Conservation (phyloP, 805 yeast genomes). For the Kockiozyma suomiensis region DNA sequence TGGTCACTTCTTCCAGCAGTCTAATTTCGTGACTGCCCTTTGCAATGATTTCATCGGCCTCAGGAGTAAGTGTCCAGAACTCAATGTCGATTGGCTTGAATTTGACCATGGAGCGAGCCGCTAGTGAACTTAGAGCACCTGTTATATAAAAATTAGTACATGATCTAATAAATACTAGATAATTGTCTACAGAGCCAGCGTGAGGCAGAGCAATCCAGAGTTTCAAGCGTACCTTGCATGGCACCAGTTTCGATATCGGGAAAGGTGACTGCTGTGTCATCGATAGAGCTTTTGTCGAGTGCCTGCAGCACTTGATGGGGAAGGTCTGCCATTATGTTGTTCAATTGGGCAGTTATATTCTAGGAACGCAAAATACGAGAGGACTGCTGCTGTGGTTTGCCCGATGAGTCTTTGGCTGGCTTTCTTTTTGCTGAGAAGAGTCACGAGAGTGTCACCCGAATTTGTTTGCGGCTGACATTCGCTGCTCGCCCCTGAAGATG, state of each 20-base stretch:
- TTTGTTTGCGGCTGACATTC: not conserved
- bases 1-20: conserved; percentile 70
- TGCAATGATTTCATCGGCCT: conserved; percentile 75
- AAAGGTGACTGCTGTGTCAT: conserved; percentile 69
- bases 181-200: not conserved
- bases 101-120: conserved; percentile 78
- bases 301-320: conserved; percentile 55
- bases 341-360: not conserved
- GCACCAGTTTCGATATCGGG: conserved; percentile 65
- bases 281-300: conserved; percentile 66
- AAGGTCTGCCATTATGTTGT: conserved; percentile 29
- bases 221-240: conserved; percentile 50
- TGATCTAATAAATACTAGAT: not conserved
- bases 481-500: not conserved
- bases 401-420: not conserved
- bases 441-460: not conserved
- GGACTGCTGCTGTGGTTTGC: no score
- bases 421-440: not conserved
- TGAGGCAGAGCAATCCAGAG: not conserved
- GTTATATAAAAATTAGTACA: not conserved
- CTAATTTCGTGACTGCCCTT: conserved; percentile 92
- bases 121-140: conserved; percentile 83
- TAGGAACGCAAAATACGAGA: no score
- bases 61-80: conserved; percentile 71
- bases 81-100: conserved; percentile 76